Percentiles rank a stretch among this genome's conserved stretches.
phyloP scores from a whole-genome alignment of 768 basidiomycete genomes.

The Xerocomellus intermedius region DNA sequence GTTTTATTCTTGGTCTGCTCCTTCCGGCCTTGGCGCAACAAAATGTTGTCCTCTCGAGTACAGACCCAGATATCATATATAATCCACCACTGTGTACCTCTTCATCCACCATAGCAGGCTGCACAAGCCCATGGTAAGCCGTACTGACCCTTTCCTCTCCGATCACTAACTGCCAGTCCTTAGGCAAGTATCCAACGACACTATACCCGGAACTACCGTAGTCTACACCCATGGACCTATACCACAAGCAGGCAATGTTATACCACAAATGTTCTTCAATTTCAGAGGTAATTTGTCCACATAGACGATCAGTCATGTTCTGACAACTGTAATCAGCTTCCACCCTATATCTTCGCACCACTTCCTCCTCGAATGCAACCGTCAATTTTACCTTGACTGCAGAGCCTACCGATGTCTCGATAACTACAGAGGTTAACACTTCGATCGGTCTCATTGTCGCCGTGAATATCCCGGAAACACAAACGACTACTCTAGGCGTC shows the following conservation, averaged over 20 bases:
- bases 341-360: conserved; percentile 42
- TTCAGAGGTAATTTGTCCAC: conserved; percentile 45
- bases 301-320: neutral
- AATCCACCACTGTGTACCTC: conserved; percentile 24
- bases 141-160: no score
- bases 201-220: conserved; percentile 10
- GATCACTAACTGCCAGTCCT: neutral
- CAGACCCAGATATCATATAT: conserved; percentile 27
- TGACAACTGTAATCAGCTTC: conserved; percentile 36
- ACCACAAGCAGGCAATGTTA: conserved; percentile 38
- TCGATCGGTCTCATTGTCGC: conserved; percentile 39
- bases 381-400: conserved; percentile 51
- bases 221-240: conserved; percentile 45
- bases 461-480: conserved; percentile 39
- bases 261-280: conserved; percentile 57
- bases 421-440: conserved; percentile 41
- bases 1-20: conserved; percentile 11
- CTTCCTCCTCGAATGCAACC: conserved; percentile 47
- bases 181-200: conserved; percentile 25
- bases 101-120: conserved; percentile 10
- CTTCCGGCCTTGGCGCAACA: conserved; percentile 16
- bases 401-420: conserved; percentile 33
- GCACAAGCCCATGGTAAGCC: conserved; percentile 28
- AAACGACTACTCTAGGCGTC: conserved; percentile 42
- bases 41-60: conserved; percentile 23